phyloP scores from a whole-genome alignment of 768 basidiomycete species.

The Cystofilobasidium macerans region DNA sequence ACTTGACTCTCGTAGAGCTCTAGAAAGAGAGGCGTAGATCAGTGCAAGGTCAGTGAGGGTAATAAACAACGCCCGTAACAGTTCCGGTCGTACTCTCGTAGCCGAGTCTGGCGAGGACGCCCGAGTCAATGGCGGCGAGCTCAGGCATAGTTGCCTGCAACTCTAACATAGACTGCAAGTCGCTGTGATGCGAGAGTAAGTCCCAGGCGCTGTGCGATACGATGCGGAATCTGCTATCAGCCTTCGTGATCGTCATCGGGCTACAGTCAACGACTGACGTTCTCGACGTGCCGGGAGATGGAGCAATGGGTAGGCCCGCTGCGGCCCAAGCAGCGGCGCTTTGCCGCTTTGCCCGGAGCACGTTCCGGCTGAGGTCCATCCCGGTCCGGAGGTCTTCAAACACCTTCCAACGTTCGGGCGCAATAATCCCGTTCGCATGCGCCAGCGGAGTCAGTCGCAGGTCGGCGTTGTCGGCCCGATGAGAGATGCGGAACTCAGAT shows the following conservation, averaged over 20 bases:
- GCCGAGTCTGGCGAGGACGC: constrained; percentile 51
- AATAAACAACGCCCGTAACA: not conserved
- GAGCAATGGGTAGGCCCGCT: too few species aligned
- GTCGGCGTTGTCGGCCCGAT: constrained; percentile 84
- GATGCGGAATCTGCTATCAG: too few species aligned
- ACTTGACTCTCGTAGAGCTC: constrained; percentile 43
- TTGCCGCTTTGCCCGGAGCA: not conserved
- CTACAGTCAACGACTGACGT: too few species aligned
- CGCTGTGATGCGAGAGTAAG: constrained; percentile 50
- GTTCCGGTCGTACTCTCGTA: constrained; percentile 52
- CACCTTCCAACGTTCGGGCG: constrained; percentile 9
- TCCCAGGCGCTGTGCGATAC: constrained; percentile 54
- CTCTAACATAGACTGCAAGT: too few species aligned
- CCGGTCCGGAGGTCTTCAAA: constrained; percentile 33
- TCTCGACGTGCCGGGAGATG: too few species aligned
- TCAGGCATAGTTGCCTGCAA: constrained; percentile 43
- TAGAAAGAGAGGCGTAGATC: too few species aligned
- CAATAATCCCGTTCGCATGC: constrained; percentile 2
- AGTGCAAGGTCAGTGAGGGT: constrained; percentile 12
- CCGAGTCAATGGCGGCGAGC: constrained; percentile 46
- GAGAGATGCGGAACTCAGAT: constrained; percentile 78
- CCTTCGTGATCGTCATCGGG: too few species aligned
- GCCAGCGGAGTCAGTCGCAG: constrained; percentile 67
- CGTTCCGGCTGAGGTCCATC: constrained; percentile 22
- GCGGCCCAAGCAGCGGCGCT: too few species aligned